These are phyloP conservation scores for Rachicladosporium sp. DNA, from an alignment of 2,329 filamentous ascomycete species.

Conservation along the genomic window DNA sequence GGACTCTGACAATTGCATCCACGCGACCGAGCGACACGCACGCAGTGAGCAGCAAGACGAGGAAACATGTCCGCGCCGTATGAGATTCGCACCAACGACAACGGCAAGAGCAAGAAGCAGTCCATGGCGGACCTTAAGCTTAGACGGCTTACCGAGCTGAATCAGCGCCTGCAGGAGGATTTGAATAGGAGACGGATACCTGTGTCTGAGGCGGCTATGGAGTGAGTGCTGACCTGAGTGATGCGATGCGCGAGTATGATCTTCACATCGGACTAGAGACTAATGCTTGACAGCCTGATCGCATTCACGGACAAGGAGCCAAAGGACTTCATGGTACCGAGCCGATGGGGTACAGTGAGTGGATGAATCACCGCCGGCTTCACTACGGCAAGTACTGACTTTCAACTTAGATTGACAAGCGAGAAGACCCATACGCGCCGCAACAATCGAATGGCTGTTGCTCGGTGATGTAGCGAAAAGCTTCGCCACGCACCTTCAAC, in stretches of 20 bases:
- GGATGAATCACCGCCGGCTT: too few species aligned
- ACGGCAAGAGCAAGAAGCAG: constrained; percentile 85
- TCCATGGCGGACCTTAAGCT: constrained; percentile 98
- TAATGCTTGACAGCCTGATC: constrained; percentile 57
- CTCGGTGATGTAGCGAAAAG: constrained; percentile 63
- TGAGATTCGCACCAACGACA: constrained; percentile 53
- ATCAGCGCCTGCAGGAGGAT: constrained; percentile 90
- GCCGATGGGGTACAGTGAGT: constrained; percentile 79
- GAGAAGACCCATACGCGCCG: constrained; percentile 95
- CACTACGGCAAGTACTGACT: too few species aligned
- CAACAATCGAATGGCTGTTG: constrained; percentile 91
- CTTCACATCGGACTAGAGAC: background rate
- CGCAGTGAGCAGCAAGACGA: background rate
- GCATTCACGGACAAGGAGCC: constrained; percentile 91
- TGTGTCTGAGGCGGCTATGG: constrained; percentile 73
- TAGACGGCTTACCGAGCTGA: constrained; percentile 88
- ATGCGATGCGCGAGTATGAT: too few species aligned
- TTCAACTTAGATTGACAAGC: constrained; percentile 86
- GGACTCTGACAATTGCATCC: background rate
- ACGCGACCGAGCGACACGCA: background rate
- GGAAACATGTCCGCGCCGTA: constrained; percentile 48
- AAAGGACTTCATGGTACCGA: constrained; percentile 97
- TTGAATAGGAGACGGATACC: constrained; percentile 90
- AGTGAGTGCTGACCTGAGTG: constrained; percentile 27
- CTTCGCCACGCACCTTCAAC: background rate